Evolutionary conservation across 2,329 filamentous ascomycete genomes (phyloP), one percentile per base, ranked within the genome.

Genomic region (Ramularia endophylla): DNA sequence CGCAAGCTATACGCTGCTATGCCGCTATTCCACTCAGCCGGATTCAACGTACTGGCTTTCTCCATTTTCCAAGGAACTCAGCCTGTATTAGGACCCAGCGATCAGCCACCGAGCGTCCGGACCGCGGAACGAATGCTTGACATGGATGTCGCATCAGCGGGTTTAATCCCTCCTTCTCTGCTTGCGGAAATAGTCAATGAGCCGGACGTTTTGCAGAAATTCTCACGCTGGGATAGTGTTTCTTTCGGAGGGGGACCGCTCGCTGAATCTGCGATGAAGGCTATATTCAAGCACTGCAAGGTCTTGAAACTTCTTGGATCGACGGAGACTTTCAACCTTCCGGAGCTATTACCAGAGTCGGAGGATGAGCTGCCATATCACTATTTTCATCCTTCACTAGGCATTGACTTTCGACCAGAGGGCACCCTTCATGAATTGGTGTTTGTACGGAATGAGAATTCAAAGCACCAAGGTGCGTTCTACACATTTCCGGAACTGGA

Each of bases 401-500:
- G 46, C 18, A 38, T 38, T 9, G 48, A 46, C 11, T 35, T 43
- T 6, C 34, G 41, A 20, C 31, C 36, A 8, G 48, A 51, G 18
- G 39, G 33, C 4, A 40, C 38, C 15, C 42, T 41, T n/a, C 47
- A 60, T 1, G 62, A 60, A 34, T 65, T 68, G 44, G 57, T 64
- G 27, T 61, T 60, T 41, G 52, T 68, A 9, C 44, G 42, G 27
- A 42, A 51, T 37, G 32, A 43, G 35, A 31, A 52, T 36, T 13
- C 42, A 38, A 36, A 41, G 20, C 40, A 41, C 18, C 51, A 51
- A 17, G 45, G 35, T 2, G 32, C 61, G 31, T 62, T 56, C 41
- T 33, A 48, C 40, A 62, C 55, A 2, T 65, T 65, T 42, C 62
- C 62, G 2, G 53, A 56, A 13, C 37, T 57, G 18, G 27, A 54